Evolutionary conservation across 2,329 filamentous ascomycete species (phyloP).

Genomic region (Hymenoscyphus albidus): DNA sequence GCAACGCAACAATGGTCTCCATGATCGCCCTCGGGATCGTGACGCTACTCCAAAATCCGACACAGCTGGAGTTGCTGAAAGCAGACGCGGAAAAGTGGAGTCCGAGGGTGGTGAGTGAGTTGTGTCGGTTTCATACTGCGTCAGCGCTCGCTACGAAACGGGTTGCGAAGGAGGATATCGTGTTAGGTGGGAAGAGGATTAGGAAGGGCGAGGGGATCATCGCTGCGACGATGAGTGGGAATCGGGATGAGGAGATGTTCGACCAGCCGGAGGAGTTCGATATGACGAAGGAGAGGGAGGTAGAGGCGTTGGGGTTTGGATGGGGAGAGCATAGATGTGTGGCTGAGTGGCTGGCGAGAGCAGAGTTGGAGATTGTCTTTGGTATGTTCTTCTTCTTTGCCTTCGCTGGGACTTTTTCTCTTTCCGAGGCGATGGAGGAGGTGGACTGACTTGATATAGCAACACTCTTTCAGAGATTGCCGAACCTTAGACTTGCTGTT

Average conservation of each 20-base stretch:
- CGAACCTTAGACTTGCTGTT: slow-evolving; percentile 39
- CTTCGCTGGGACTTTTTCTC: not conserved
- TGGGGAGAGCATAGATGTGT: slow-evolving; percentile 46
- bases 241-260: slow-evolving; percentile 45
- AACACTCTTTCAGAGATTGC: slow-evolving; percentile 40
- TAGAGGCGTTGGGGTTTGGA: slow-evolving; percentile 43
- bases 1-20: slow-evolving; percentile 50
- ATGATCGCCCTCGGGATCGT: slow-evolving; percentile 47
- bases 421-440: not conserved
- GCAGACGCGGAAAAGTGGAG: slow-evolving; percentile 31
- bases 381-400: slow-evolving; percentile 31
- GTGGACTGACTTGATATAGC: slow-evolving; percentile 23
- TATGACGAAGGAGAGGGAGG: slow-evolving; percentile 39
- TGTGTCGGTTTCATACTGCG: slow-evolving; percentile 46
- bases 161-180: slow-evolving; percentile 45
- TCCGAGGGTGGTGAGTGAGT: slow-evolving; percentile 43
- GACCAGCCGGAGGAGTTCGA: slow-evolving; percentile 41
- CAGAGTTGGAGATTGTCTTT: slow-evolving; percentile 44
- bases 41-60: slow-evolving; percentile 42
- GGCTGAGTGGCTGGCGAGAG: slow-evolving; percentile 42
- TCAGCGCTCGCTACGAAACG: slow-evolving; percentile 46
- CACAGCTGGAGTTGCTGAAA: slow-evolving; percentile 42
- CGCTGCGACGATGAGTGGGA: slow-evolving; percentile 45
- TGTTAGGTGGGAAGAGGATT: slow-evolving; percentile 39
- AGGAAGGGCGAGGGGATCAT: slow-evolving; percentile 45